These are phyloP conservation scores for Tuber calosporum DNA, from an alignment of 495 filamentous ascomycete genomes.

Conservation along the genomic window DNA sequence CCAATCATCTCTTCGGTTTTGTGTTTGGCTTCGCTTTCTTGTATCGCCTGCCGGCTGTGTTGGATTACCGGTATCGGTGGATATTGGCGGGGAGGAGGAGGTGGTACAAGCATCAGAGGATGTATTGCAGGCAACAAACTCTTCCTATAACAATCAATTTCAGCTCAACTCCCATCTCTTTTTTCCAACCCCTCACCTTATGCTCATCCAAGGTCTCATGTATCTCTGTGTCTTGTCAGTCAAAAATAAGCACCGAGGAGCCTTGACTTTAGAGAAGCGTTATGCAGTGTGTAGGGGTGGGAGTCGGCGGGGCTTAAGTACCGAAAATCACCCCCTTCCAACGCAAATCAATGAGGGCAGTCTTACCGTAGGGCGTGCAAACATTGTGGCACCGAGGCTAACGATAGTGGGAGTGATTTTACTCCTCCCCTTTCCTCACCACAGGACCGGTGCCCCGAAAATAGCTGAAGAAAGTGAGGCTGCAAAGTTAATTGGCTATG, in stretches of 20 bases:
- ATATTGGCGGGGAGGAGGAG: not conserved
- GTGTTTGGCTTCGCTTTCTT: not conserved
- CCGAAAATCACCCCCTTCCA: not conserved
- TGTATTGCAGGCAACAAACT: not conserved
- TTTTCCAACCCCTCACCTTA: not conserved
- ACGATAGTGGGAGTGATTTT: not conserved
- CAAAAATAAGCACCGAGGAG: not conserved
- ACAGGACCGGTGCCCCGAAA: not conserved
- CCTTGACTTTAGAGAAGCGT: not conserved
- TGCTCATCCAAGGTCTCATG: not conserved
- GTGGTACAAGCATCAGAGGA: not conserved
- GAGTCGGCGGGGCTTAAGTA: constrained; percentile 1
- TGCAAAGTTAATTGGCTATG: not conserved
- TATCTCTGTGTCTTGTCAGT: not conserved
- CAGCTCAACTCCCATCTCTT: not conserved
- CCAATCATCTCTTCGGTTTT: not conserved
- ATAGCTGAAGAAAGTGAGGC: not conserved
- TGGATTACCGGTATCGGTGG: not conserved
- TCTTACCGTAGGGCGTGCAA: not conserved
- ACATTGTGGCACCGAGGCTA: not conserved
- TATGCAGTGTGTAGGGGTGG: not conserved
- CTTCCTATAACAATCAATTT: constrained; percentile 2
- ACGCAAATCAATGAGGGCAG: not conserved
- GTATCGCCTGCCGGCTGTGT: not conserved
- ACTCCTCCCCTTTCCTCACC: not conserved